Base-by-base conservation (phyloP, 345 rosid genomes). In the Durio zibethinus region DNA sequence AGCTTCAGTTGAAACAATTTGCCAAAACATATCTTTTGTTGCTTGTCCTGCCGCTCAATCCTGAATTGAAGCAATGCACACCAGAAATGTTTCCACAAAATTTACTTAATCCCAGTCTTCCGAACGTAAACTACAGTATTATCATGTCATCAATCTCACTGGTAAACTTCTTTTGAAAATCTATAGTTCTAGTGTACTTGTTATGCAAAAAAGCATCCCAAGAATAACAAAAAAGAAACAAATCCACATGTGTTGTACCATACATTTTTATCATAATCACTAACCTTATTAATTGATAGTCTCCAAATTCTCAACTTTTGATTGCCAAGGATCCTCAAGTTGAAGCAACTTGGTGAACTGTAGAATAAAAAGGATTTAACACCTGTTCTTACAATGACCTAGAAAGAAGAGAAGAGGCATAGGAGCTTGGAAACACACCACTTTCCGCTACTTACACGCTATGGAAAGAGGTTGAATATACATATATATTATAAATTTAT, bases 311-410 rank as follows among this genome's bases (percentile, higher is more conserved):
- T 81, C 82, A 63, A 82, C 53, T 76, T 71, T 86, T 67, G 82
- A 40, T 75, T 72, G 79, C 82, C 84, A 77, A 77, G 93, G 87
- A 80, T 66, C 84, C 87, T 92, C 94, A 68, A 80, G 89, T 84
- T 89, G 88, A 83, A 94, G 89, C 78, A 90, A 83, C 81, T 92
- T 91, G 48, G 91, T 90, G 77, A 91, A 91, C 98, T 94, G 86
- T 85, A 77, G 3, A 10, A 85, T 27, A 20, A 56, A 75, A 62
- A 48, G 21, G 47, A 63, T 57, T 56, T 75, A 0, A 35, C 3
- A 71, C 45, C 18, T 56, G 16, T 33, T 18, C 29, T 9, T 11
- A 68, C 7, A 57, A 15, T 70, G 35, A 14, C 68, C 35, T 48
- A 50, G 35, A 31, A 52, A 27, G 31, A 73, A 23, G 18, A 20